phyloP scores from a whole-genome alignment of 2,329 filamentous ascomycete genomes.

The Phialophora macrospora region DNA sequence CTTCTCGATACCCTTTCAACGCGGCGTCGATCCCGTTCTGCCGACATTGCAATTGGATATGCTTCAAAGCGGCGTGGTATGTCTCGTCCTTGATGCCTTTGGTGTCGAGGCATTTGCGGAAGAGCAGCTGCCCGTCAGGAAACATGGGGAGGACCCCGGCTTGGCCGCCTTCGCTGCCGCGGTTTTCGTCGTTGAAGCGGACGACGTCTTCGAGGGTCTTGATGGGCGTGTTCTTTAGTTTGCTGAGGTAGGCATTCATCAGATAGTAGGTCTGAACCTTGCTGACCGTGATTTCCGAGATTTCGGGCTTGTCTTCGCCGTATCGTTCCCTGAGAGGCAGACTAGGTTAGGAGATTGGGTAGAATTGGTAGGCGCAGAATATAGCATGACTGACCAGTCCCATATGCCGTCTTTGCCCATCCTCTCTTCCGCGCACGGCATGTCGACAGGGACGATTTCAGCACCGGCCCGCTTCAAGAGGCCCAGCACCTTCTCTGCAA shows the following conservation, averaged over 20 bases:
- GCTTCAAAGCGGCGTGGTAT: conserved; percentile 40
- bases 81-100: conserved; percentile 39
- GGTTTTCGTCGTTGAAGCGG: conserved; percentile 35
- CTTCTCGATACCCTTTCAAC: conserved; percentile 22
- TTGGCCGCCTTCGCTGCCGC: conserved; percentile 37
- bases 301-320: conserved; percentile 31
- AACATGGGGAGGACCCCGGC: conserved; percentile 40
- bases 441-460: conserved; percentile 39
- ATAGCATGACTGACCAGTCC: conserved; percentile 40
- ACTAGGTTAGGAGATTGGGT: neutral
- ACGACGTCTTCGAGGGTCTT: conserved; percentile 37
- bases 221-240: conserved; percentile 34
- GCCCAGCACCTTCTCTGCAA: conserved; percentile 45
- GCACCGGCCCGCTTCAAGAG: conserved; percentile 48
- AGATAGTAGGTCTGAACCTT: conserved; percentile 38
- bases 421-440: conserved; percentile 42
- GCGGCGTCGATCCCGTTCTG: conserved; percentile 43
- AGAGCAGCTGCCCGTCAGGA: conserved; percentile 40
- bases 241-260: conserved; percentile 34
- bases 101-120: conserved; percentile 27
- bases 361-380: neutral
- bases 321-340: conserved; percentile 28
- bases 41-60: conserved; percentile 41
- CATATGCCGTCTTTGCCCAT: conserved; percentile 40
- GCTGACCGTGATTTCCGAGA: conserved; percentile 33